These are phyloP conservation scores for Acacia melanoxylon DNA, from an alignment of 306 rosid species.

Conservation along the genomic window DNA sequence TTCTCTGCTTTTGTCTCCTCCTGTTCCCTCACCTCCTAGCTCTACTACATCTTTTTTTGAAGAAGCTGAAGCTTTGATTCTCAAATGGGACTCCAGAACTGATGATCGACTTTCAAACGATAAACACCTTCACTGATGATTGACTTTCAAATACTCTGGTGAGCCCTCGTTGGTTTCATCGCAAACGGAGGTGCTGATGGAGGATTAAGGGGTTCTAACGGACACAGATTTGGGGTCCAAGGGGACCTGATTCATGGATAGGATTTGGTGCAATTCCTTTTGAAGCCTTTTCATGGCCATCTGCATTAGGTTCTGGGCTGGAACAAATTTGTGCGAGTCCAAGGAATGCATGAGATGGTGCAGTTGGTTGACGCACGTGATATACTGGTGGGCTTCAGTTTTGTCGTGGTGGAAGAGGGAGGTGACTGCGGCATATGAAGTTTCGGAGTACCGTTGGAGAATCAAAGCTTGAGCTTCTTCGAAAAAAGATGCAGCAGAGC, in stretches of 20 bases:
- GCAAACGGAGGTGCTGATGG: slow-evolving; percentile 50
- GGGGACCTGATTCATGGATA: slow-evolving; percentile 60
- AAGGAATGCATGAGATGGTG: slow-evolving; percentile 67
- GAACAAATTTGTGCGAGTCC: slow-evolving; percentile 47
- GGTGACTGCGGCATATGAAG: slow-evolving; percentile 56
- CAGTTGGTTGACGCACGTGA: slow-evolving; percentile 51
- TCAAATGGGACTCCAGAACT: slow-evolving; percentile 70
- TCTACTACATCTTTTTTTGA: slow-evolving; percentile 28
- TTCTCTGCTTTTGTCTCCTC: slow-evolving; percentile 28
- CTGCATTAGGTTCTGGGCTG: slow-evolving; percentile 58
- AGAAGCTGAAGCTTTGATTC: slow-evolving; percentile 44
- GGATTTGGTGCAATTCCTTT: slow-evolving; percentile 68
- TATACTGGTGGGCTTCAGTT: slow-evolving; percentile 51
- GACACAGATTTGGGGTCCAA: slow-evolving; percentile 54
- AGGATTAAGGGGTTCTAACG: slow-evolving; percentile 49
- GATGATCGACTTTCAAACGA: slow-evolving; percentile 67
- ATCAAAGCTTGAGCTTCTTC: slow-evolving; percentile 49
- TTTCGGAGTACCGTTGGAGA: slow-evolving; percentile 64
- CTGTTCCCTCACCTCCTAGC: slow-evolving; percentile 9
- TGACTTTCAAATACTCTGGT: slow-evolving; percentile 56
- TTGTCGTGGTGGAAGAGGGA: slow-evolving; percentile 64
- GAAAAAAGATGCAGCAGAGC: slow-evolving; percentile 15
- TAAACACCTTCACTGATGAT: too few species aligned
- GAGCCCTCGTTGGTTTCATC: slow-evolving; percentile 32
- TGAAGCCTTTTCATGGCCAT: slow-evolving; percentile 71